Evolutionary conservation across 345 rosid species (phyloP).

Genomic region (Brassica nigra): DNA sequence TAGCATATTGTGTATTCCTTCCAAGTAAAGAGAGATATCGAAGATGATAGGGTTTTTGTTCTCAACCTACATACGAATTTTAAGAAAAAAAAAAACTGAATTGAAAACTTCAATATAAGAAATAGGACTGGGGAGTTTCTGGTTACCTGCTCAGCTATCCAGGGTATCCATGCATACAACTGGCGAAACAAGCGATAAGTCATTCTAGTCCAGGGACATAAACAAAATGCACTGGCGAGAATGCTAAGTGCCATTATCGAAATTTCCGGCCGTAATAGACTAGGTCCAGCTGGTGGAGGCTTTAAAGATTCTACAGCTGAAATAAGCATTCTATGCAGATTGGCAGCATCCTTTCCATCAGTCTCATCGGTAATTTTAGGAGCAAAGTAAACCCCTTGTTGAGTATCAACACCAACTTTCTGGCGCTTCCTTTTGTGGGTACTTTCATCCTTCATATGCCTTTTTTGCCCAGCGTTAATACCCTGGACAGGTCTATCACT

Average conservation of each 20-base stretch:
- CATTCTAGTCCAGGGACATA: conserved; percentile 55
- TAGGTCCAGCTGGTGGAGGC: conserved; percentile 48
- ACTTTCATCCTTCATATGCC: conserved; percentile 51
- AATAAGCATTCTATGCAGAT: conserved; percentile 53
- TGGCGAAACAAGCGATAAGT: conserved; percentile 57
- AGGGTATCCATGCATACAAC: conserved; percentile 74
- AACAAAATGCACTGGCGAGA: conserved; percentile 73
- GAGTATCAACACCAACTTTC: conserved; percentile 55
- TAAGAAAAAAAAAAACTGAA: too few relatives aligned
- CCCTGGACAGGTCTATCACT: conserved; percentile 44
- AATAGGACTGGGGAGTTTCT: conserved; percentile 2
- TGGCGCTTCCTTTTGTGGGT: conserved; percentile 56
- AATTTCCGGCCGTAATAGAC: conserved; percentile 54
- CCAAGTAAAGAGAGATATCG: conserved; percentile 64
- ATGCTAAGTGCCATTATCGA: conserved; percentile 76
- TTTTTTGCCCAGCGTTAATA: conserved; percentile 61
- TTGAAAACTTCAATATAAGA: conserved; percentile 18
- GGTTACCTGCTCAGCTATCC: conserved; percentile 75
- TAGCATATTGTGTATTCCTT: conserved; percentile 71
- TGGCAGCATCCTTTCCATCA: conserved; percentile 59
- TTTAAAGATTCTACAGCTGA: conserved; percentile 62
- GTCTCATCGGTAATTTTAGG: conserved; percentile 44
- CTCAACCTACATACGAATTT: conserved; percentile 54
- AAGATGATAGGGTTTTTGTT: conserved; percentile 46
- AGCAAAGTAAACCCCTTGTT: conserved; percentile 40